Percentiles rank a stretch among this genome's conserved stretches.
Conservation (phyloP, 805 yeast species). For the Zygosaccharomyces pseudorouxii region DNA sequence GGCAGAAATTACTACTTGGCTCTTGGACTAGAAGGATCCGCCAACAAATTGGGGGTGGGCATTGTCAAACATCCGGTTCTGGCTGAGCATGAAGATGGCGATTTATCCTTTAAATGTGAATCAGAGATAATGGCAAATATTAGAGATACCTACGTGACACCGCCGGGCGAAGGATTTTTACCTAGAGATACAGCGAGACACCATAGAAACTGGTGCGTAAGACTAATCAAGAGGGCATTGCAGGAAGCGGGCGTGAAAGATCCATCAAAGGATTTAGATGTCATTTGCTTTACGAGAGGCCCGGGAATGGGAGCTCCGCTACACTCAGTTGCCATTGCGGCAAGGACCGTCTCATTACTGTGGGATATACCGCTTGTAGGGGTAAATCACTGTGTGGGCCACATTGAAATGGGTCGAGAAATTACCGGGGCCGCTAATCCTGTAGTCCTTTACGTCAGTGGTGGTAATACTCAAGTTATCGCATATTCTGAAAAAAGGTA, state of each 20-base stretch:
- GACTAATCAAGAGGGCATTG: slow-evolving; percentile 65
- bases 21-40: slow-evolving; percentile 93
- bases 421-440: slow-evolving; percentile 98
- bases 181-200: slow-evolving; percentile 97
- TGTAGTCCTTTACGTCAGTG: slow-evolving; percentile 93
- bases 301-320: slow-evolving; percentile 99
- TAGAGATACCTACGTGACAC: slow-evolving; percentile 91
- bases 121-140: slow-evolving; percentile 83
- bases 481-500: slow-evolving; percentile 93
- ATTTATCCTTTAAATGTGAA: slow-evolving; percentile 48
- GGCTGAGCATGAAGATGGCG: slow-evolving; percentile 40
- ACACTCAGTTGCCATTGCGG: slow-evolving; percentile 88
- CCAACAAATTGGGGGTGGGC: slow-evolving; percentile 94
- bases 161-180: slow-evolving; percentile 96
- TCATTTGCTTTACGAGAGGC: slow-evolving; percentile 92
- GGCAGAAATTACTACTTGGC: slow-evolving; percentile 55
- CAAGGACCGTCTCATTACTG: slow-evolving; percentile 73
- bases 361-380: slow-evolving; percentile 88
- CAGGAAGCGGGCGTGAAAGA: slow-evolving; percentile 50
- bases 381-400: slow-evolving; percentile 96
- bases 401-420: slow-evolving; percentile 98
- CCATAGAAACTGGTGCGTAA: slow-evolving; percentile 89
- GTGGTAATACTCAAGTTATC: slow-evolving; percentile 97
- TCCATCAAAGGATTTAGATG: slow-evolving; percentile 52
- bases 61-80: slow-evolving; percentile 62